Conservation (phyloP, 2,329 filamentous ascomycete genomes). For the Emergomyces pasteurianus region DNA sequence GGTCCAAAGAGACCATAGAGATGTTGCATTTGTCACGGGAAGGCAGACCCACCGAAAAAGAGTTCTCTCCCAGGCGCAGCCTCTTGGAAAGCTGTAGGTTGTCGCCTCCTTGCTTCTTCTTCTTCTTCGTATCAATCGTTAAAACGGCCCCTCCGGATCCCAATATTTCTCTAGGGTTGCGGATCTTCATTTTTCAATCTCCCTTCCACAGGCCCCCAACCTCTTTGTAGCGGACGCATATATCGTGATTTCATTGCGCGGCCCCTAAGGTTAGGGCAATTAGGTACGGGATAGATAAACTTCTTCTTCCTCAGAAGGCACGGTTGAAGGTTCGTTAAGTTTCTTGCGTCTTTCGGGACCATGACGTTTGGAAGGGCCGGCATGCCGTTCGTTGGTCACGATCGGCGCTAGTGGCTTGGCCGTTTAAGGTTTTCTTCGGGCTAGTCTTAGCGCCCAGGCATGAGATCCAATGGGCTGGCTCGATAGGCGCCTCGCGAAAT, state of each 20-base stretch:
- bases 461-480: background rate
- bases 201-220: too few species aligned
- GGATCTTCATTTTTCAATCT: background rate
- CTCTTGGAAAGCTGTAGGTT: background rate
- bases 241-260: background rate
- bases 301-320: too few species aligned
- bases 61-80: background rate
- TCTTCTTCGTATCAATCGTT: too few species aligned
- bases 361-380: too few species aligned
- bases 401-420: background rate
- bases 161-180: background rate
- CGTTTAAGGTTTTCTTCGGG: background rate
- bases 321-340: too few species aligned
- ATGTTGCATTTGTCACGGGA: background rate
- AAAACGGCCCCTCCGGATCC: background rate
- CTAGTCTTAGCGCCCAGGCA: background rate
- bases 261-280: background rate
- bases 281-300: background rate
- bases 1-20: too few species aligned
- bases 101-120: too few species aligned
- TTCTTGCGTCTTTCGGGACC: too few species aligned
- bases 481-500: background rate
- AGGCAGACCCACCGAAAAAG: background rate
- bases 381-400: background rate
- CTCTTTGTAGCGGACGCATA: too few species aligned